Evolutionary conservation across 2,329 filamentous ascomycete species (phyloP), one percentile per base, ranked within the genome.

Genomic region (Sporothrix phasma): DNA sequence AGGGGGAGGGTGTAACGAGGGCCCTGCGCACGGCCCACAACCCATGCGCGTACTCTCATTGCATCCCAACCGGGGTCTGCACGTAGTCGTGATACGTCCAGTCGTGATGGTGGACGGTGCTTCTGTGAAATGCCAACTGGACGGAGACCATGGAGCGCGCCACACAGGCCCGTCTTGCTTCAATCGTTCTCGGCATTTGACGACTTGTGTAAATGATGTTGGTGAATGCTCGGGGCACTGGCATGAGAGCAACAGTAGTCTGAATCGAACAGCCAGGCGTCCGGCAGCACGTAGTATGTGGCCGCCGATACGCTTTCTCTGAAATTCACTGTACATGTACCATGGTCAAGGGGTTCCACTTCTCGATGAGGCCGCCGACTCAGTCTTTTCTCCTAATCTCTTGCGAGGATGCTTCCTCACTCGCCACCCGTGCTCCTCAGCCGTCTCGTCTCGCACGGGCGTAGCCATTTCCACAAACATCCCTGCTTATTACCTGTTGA

Each of bases 361-460:
- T 56, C 51, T 22, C 11, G 34, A 37, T 13, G 34, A 37, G 10
- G 34, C 31, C 8, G 31, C n/a, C n/a, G n/a, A n/a, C n/a, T n/a
- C n/a, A n/a, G n/a, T n/a, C 13, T 29, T 5, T 31, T 29, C 47
- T 49, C 46, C 46, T 15, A 7, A 26, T 49, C 15, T 5, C 22
- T n/a, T n/a, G 31, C 31, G 8, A 34, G 5, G 31, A 34, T 17
- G n/a, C 34, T 39, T 3, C n/a, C 31, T 54, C 49, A 19, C 51
- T 26, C 17, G 22, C 22, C 37, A 29, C 22, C 10, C 45, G 37
- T 22, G 22, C 31, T 45, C 45, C 37, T 43, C 54, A 56, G 31
- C 51, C 51, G 51, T 56, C 34, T 56, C 51, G 31, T 56, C 37
- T 59, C 54, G 54, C 54, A 29, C 54, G 54, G 54, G 39, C 37